A percentile compares a stretch with the other conserved stretches of the same genome.
phyloP scores from a whole-genome alignment of 306 rosid genomes.

The Vigna hirtella region DNA sequence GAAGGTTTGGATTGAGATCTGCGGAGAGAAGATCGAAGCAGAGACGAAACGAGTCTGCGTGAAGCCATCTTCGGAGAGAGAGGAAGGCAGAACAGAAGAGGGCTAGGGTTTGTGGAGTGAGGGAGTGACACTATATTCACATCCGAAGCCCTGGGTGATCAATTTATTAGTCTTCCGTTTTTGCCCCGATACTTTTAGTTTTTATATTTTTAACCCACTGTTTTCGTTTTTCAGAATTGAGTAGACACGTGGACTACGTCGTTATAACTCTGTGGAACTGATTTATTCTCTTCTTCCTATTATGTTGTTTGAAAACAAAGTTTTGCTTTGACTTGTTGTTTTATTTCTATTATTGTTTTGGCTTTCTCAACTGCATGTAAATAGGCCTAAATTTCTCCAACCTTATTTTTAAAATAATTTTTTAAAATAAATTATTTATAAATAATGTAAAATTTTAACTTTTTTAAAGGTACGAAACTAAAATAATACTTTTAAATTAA shows the following conservation, averaged over 20 bases:
- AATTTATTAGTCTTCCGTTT: background rate
- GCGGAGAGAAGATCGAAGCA: conserved; percentile 75
- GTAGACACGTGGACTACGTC: conserved; percentile 31
- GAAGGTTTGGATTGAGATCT: conserved; percentile 71
- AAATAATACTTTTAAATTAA: too few relatives aligned
- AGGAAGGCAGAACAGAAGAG: conserved; percentile 30
- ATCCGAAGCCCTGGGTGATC: background rate
- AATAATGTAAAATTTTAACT: too few relatives aligned
- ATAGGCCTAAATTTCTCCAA: background rate
- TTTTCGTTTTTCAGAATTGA: background rate
- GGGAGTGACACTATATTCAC: conserved; percentile 44
- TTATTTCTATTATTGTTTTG: too few relatives aligned
- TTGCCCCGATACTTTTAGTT: conserved; percentile 15
- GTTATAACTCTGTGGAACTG: background rate
- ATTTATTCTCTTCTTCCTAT: conserved; percentile 1
- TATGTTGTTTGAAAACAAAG: background rate
- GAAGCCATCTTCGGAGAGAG: conserved; percentile 74
- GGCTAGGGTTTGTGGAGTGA: conserved; percentile 66
- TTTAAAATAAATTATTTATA: too few relatives aligned
- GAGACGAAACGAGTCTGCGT: conserved; percentile 72
- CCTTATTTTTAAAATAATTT: too few relatives aligned
- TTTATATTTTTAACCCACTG: background rate
- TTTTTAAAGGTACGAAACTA: too few relatives aligned
- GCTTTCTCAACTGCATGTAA: background rate
- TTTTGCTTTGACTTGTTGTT: too few relatives aligned